Conservation (phyloP, 176 grass and related monocot genomes). For the Zoysia japonica region DNA sequence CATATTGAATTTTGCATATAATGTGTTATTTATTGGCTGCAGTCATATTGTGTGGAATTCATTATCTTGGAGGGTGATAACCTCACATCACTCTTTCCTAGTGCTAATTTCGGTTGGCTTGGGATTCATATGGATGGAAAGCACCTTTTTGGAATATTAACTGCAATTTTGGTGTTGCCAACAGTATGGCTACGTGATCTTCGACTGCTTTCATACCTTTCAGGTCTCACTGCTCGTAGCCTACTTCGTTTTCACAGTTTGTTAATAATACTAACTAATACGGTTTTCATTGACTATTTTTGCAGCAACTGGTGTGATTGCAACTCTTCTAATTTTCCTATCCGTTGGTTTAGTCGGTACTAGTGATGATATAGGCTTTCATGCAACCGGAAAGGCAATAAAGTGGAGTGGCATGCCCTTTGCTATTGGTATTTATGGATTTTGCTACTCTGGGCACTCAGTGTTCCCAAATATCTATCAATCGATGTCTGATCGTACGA, state of each 20-base stretch:
- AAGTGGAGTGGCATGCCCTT: slow-evolving; percentile 80
- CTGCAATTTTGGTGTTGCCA: slow-evolving; percentile 76
- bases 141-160: slow-evolving; percentile 81
- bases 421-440: slow-evolving; percentile 89
- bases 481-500: slow-evolving; percentile 86
- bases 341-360: slow-evolving; percentile 65
- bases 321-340: slow-evolving; percentile 71
- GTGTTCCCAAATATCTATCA: slow-evolving; percentile 98
- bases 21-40: slow-evolving; percentile 38
- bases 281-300: slow-evolving; percentile 18
- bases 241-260: not conserved
- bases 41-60: slow-evolving; percentile 97
- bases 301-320: slow-evolving; percentile 71
- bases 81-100: slow-evolving; percentile 76
- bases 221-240: slow-evolving; percentile 49
- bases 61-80: slow-evolving; percentile 97
- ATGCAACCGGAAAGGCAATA: slow-evolving; percentile 63
- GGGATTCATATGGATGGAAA: slow-evolving; percentile 65
- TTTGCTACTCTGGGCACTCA: slow-evolving; percentile 83
- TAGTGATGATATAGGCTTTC: slow-evolving; percentile 61
- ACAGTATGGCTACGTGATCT: slow-evolving; percentile 88
- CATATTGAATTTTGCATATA: not conserved
- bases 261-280: slow-evolving; percentile 14
- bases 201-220: slow-evolving; percentile 87
- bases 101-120: slow-evolving; percentile 52